Percentiles rank a stretch among this genome's conserved stretches.
These are phyloP conservation scores for Leishmania lainsoni DNA, from an alignment of 208 protist species.

Conservation along the genomic window DNA sequence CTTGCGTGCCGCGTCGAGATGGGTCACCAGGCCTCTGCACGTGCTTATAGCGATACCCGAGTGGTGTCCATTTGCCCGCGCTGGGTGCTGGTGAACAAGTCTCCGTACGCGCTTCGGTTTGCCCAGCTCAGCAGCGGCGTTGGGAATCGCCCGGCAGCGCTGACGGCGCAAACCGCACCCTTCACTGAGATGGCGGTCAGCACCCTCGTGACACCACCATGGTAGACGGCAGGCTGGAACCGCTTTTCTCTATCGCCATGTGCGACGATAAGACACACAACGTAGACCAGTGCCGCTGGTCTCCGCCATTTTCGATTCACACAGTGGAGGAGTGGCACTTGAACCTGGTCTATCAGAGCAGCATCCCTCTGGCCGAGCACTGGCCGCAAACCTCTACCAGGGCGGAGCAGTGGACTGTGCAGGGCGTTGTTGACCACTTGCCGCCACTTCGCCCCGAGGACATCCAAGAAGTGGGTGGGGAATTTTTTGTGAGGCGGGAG, in stretches of 20 bases:
- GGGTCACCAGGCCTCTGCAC: slow-evolving; percentile 25
- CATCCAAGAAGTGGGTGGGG: slow-evolving; percentile 38
- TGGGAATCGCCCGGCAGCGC: neutral
- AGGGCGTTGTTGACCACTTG: slow-evolving; percentile 19
- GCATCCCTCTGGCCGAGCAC: slow-evolving; percentile 39
- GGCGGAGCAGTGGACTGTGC: neutral
- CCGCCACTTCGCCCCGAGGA: slow-evolving; percentile 50
- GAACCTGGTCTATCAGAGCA: slow-evolving; percentile 51
- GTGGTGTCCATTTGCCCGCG: slow-evolving; percentile 63
- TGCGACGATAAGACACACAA: slow-evolving; percentile 20
- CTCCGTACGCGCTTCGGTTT: slow-evolving; percentile 37
- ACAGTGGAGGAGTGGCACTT: slow-evolving; percentile 48
- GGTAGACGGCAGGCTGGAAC: slow-evolving; percentile 8
- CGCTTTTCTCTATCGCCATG: slow-evolving; percentile 17
- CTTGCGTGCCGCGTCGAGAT: slow-evolving; percentile 71
- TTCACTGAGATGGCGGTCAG: slow-evolving; percentile 2
- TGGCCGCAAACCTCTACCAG: slow-evolving; percentile 36
- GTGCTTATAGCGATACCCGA: slow-evolving; percentile 49
- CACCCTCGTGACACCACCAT: slow-evolving; percentile 1
- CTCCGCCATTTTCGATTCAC: slow-evolving; percentile 46
- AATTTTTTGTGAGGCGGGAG: slow-evolving; percentile 41
- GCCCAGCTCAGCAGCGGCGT: slow-evolving; percentile 13
- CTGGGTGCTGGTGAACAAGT: slow-evolving; percentile 74
- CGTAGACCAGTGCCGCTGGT: slow-evolving; percentile 44
- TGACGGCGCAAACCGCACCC: neutral